Base-by-base conservation (phyloP, 2,329 filamentous ascomycete genomes). In the Bipolaris oryzae region DNA sequence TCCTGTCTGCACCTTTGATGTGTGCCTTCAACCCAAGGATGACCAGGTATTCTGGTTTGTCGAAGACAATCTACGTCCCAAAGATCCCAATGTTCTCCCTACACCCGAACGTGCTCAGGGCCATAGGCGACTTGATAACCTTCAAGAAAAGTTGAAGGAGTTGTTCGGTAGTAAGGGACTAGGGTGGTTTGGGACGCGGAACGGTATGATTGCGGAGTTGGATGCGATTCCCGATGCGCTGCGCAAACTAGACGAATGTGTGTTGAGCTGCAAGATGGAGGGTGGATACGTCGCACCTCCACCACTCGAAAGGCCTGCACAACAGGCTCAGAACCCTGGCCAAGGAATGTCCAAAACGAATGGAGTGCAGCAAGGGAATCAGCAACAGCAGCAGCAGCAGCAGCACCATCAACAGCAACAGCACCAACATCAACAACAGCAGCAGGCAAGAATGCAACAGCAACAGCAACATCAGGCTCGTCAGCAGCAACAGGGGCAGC, bases 1-100 rank as follows among this genome's bases (percentile, higher is more conserved):
- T 21, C 79, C 79, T 2, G 62, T 70, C 20, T 78, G 64, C 55
- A 72, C 66, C 5, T 79, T 81, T 55, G 72, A 76, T 25, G 63
- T 80, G 25, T 64, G 68, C 4, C 61, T 74, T 2, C 64, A 67
- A n/a, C 54, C 58, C 21, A 76, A 73, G 53, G 58, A 73, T 37
- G 74, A 76, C 38, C 59, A 63, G 7, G 58, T 72, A 18, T 61
- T 64, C 20, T 80, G 78, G 78, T 66, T 74, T 21, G 61, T 80
- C 34, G 69, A 74, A 46, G 73, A 77, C 49, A 71, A 69, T 35
- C 53, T 69, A 48, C 60, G 57, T 38, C 66, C 66, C 37, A 61
- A 58, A 3, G 33, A 61, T 3, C 58, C 52, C 3, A 68, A 76
- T 38, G 47, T 63, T 3, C 64, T 69, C 35, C 69, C 74, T 4